Conservation (phyloP, 2,329 filamentous ascomycete species). For the Hypoxylon sp. region DNA sequence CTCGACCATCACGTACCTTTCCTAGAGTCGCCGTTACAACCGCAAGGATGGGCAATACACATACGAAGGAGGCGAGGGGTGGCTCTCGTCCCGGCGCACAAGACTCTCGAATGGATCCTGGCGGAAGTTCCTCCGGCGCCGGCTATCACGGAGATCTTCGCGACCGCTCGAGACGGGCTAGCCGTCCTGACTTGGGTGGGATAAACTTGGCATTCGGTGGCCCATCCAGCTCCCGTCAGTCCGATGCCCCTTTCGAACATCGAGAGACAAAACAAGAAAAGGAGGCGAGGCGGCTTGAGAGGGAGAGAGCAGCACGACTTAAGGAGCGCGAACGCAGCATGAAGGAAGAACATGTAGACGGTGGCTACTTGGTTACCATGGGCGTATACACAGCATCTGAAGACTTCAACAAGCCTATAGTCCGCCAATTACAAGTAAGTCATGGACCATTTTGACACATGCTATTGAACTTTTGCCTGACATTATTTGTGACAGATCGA, state of each 20-base stretch:
- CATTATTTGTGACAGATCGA: conserved; percentile 72
- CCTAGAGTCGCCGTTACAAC: neutral
- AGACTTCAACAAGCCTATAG: conserved; percentile 89
- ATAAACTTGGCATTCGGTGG: conserved; percentile 52
- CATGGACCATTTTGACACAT: neutral
- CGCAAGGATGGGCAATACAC: conserved; percentile 39
- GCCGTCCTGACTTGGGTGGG: conserved; percentile 57
- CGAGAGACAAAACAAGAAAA: conserved; percentile 91
- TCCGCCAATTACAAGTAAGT: conserved; percentile 87
- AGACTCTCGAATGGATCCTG: conserved; percentile 30
- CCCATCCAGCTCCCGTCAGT: conserved; percentile 50
- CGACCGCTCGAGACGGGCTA: conserved; percentile 44
- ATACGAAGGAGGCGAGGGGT: conserved; percentile 39
- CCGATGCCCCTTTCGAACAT: conserved; percentile 63
- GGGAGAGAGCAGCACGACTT: conserved; percentile 75
- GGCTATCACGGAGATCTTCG: conserved; percentile 35
- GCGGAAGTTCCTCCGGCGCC: conserved; percentile 32
- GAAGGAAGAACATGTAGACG: conserved; percentile 90
- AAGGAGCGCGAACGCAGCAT: conserved; percentile 92
- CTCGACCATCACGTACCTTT: neutral
- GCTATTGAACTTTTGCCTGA: conserved; percentile 23
- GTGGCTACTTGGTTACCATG: conserved; percentile 91
- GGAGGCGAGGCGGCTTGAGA: conserved; percentile 84
- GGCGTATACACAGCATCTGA: conserved; percentile 92
- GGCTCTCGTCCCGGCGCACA: conserved; percentile 28